Evolutionary conservation across 345 rosid genomes (phyloP).

Genomic region (Eutrema heterophyllum): DNA sequence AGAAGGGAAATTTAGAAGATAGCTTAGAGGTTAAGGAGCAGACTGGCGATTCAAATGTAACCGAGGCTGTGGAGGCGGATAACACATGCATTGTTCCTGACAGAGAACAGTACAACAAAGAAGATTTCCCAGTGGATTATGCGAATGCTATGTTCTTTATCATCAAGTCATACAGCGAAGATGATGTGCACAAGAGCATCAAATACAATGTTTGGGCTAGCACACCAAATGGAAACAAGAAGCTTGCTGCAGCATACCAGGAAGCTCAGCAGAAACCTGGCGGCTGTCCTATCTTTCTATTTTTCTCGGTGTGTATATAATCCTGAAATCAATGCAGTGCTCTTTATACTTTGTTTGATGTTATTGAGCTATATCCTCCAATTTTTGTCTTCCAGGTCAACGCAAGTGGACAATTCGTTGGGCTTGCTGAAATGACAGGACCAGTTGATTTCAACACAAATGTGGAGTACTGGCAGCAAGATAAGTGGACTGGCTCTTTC

Average conservation of each 20-base stretch:
- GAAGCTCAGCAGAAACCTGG: slow-evolving; percentile 72
- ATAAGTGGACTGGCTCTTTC: slow-evolving; percentile 97
- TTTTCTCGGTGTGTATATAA: slow-evolving; percentile 70
- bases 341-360: not conserved
- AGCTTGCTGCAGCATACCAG: slow-evolving; percentile 85
- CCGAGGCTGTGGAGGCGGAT: slow-evolving; percentile 40
- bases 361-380: not conserved
- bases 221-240: slow-evolving; percentile 92
- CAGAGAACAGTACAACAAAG: slow-evolving; percentile 58
- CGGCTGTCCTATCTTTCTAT: slow-evolving; percentile 71
- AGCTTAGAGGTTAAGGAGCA: slow-evolving; percentile 49
- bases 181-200: slow-evolving; percentile 92
- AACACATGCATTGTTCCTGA: slow-evolving; percentile 39
- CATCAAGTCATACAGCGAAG: slow-evolving; percentile 96
- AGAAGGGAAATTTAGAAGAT: slow-evolving; percentile 41
- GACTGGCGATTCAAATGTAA: slow-evolving; percentile 34
- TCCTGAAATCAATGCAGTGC: not conserved
- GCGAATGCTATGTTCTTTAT: slow-evolving; percentile 72
- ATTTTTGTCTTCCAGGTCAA: slow-evolving; percentile 51
- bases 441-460: slow-evolving; percentile 77
- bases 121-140: slow-evolving; percentile 65
- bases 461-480: slow-evolving; percentile 91
- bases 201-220: slow-evolving; percentile 95
- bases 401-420: slow-evolving; percentile 96
- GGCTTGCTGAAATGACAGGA: slow-evolving; percentile 89